Evolutionary conservation across 2,329 filamentous ascomycete genomes (phyloP).

Genomic region (Fusarium sp.): DNA sequence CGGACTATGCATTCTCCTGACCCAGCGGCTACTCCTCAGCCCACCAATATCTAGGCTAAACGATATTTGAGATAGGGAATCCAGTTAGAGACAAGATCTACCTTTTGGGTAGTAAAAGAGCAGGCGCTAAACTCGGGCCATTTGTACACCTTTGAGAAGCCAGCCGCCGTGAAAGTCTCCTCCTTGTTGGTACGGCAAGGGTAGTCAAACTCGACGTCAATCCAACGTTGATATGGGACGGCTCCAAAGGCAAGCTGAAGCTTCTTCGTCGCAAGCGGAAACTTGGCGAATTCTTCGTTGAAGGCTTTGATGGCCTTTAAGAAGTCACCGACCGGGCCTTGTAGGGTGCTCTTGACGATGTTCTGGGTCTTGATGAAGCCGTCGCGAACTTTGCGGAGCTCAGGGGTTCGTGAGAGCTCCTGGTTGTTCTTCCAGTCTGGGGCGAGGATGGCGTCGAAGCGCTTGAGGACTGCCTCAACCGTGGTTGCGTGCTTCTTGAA

Average conservation of each 20-base stretch:
- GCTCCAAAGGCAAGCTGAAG: slow-evolving; percentile 25
- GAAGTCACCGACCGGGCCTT: not conserved
- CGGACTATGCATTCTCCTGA: not conserved
- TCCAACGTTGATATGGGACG: slow-evolving; percentile 20
- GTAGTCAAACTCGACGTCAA: slow-evolving; percentile 29
- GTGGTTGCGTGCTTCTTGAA: slow-evolving; percentile 20
- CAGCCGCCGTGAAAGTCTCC: slow-evolving; percentile 18
- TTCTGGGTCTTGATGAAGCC: slow-evolving; percentile 21
- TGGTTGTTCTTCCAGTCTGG: slow-evolving; percentile 30
- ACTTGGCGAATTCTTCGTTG: slow-evolving; percentile 18
- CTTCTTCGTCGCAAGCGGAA: slow-evolving; percentile 19
- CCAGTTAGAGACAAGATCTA: slow-evolving; percentile 26
- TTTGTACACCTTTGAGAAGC: slow-evolving; percentile 12
- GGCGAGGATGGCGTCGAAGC: slow-evolving; percentile 18
- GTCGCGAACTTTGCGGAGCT: slow-evolving; percentile 24
- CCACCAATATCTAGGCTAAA: slow-evolving; percentile 11
- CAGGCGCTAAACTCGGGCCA: slow-evolving; percentile 29
- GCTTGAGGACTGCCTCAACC: not conserved
- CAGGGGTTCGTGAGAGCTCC: slow-evolving; percentile 22
- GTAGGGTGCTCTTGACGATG: slow-evolving; percentile 8
- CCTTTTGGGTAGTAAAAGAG: slow-evolving; percentile 14
- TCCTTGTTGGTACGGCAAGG: slow-evolving; percentile 18
- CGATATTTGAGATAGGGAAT: slow-evolving; percentile 34
- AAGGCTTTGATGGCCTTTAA: slow-evolving; percentile 16
- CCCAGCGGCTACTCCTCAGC: not conserved